Evolutionary conservation across 1,139 yeast genomes (phyloP), one percentile per base, ranked within the genome.

Genomic region (Zygoascus hellenicus): DNA sequence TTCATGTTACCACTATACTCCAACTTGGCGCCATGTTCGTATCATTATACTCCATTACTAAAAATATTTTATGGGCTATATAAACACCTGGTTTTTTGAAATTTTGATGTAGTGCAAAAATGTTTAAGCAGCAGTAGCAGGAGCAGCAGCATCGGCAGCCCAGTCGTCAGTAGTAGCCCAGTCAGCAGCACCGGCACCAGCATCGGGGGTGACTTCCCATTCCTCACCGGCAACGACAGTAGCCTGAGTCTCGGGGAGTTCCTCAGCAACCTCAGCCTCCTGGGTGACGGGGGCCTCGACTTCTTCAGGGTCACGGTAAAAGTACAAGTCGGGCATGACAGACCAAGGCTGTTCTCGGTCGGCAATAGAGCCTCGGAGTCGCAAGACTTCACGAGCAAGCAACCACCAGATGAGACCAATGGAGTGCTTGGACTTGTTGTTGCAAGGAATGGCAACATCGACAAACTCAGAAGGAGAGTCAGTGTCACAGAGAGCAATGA

Each of bases 231-330:
- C 76, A 61, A 71, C 78, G 61, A 68, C 72, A 60, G 69, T 70
- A 38, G 42, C 43, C 58, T 73, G 78, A 61, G 70, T 78, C 66
- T 74, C 81, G 67, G 80, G 87, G 62, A 77, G 80, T 61, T 74
- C 81, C 63, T 77, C 87, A 65, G 75, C 83, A 66, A 75, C 79
- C 63, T 76, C 79, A 61, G 74, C 80, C 59, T 70, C 74, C 58
- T 74, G 71, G 65, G 77, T 78, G 63, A 76, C 71, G 69, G 81
- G 77, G 72, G 83, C 88, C 78, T 88, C 96, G 75, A 85, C 85
- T 78, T 92, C 99, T 80, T 92, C 98, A 71, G 98, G 98, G 80
- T 92, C 97, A 84, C 99, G 92, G 97, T 92, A 92, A 90, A 92
- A 92, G 89, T 90, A 92, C 77, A 90, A 83, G 80, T 92, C 99